Base-by-base conservation (phyloP, 805 yeast genomes). In the baker's yeast (Saccharomyces cerevisiae) region DNA sequence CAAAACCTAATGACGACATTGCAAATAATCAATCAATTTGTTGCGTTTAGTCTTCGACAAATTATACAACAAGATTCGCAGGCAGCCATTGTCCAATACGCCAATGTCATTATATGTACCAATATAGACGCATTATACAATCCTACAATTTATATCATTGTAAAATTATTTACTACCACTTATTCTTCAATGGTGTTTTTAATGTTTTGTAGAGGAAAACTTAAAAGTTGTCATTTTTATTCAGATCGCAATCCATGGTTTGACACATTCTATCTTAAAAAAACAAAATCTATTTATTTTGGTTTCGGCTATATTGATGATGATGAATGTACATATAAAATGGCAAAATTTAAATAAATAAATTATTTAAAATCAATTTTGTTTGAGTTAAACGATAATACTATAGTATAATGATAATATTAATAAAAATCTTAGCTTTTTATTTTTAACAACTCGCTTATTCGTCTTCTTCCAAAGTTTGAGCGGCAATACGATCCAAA, bases 401-500 rank as follows among this genome's bases (percentile, higher is more conserved):
- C n/a, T 47, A 31, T 50, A 50, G 49, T 55, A 50, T 29, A 50
- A 46, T 49, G 48, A 52, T 50, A 43, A 47, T 49, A 56, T 53
- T 52, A 53, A 58, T 57, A 55, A 49, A 57, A 59, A 49, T 48
- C 28, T 28, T 53, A 48, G 51, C 27, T 51, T 47, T 46, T 50
- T 48, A 22, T 49, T 31, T 51, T 47, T 17, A 51, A 41, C 51
- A 36, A 43, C 52, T 53, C 52, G 64, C 59, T 66, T 68, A 69
- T 74, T 87, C 95, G 73, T 87, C 94, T 75, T 83, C 84, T 81
- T 90, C 96, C 78, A 88, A 84, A 76, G 96, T 89, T 82, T 90
- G 96, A 77, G 96, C 96, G 75, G 98, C 98, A 78, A 92, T 92
- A 86, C 99, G 97, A 83, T 94, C 99, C 82, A 94, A 87, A 83